A percentile compares a stretch with the other conserved stretches of the same genome.
Evolutionary conservation across 257 asterid genomes (phyloP).

Genomic region (Capsicum rhomboideum): DNA sequence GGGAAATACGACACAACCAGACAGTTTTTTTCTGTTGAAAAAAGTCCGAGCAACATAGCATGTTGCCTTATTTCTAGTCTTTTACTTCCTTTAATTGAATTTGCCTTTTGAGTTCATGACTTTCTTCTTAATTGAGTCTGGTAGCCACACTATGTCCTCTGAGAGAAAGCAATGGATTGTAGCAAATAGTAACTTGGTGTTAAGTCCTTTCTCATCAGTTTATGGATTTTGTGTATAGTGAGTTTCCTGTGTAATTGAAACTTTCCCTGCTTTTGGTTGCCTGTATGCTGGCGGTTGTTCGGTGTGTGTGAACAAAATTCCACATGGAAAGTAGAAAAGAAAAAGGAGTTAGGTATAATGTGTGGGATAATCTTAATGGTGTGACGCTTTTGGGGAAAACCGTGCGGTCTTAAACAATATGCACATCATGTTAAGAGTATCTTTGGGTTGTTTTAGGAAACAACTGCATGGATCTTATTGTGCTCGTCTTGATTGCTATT

Average conservation of each 20-base stretch:
- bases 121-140: not conserved
- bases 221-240: not conserved
- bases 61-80: not conserved
- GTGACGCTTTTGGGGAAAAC: too few relatives aligned
- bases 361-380: not conserved
- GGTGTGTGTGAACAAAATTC: not conserved
- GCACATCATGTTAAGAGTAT: not conserved
- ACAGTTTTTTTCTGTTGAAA: too few relatives aligned
- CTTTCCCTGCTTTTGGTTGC: not conserved
- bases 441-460: too few relatives aligned
- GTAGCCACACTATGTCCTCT: not conserved
- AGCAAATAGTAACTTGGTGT: not conserved
- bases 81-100: not conserved
- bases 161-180: too few relatives aligned
- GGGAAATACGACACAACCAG: too few relatives aligned
- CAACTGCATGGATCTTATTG: not conserved
- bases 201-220: not conserved
- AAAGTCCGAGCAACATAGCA: not conserved
- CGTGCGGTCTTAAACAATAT: not conserved
- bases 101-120: not conserved
- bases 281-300: too few relatives aligned
- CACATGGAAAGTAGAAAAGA: not conserved
- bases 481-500: too few relatives aligned
- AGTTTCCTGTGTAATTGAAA: not conserved
- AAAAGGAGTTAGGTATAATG: not conserved